phyloP scores from a whole-genome alignment of 805 yeast genomes.

The Jamesozyma piceae region DNA sequence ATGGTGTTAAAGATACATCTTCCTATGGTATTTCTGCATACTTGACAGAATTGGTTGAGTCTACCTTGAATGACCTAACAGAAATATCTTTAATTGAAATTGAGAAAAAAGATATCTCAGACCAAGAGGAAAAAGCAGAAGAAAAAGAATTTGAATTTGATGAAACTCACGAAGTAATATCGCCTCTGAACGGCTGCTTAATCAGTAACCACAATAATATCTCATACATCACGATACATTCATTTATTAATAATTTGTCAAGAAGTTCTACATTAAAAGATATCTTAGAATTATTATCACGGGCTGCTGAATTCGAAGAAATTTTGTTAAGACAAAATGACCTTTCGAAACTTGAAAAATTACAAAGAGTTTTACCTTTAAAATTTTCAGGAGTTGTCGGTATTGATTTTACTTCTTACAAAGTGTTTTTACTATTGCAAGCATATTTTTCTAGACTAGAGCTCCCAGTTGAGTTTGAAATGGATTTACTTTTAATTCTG shows the following conservation, averaged over 20 bases:
- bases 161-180: conserved; percentile 34
- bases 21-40: conserved; percentile 68
- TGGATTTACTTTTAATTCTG: conserved; percentile 49
- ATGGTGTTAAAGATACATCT: conserved; percentile 61
- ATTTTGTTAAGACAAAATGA: conserved; percentile 60
- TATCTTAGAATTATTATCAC: conserved; percentile 53
- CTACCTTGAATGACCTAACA: conserved; percentile 50
- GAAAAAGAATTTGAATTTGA: conserved; percentile 25
- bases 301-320: conserved; percentile 65
- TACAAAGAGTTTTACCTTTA: conserved; percentile 57
- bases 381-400: conserved; percentile 33
- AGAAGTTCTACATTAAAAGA: conserved; percentile 49
- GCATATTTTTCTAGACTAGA: conserved; percentile 65
- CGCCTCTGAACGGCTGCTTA: conserved; percentile 60
- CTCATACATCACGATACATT: conserved; percentile 57
- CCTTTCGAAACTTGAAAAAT: conserved; percentile 34
- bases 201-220: conserved; percentile 68
- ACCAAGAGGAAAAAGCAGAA: conserved; percentile 14
- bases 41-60: conserved; percentile 76
- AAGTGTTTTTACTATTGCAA: conserved; percentile 68
- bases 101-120: conserved; percentile 13
- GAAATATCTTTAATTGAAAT: conserved; percentile 56
- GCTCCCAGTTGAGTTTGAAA: conserved; percentile 51
- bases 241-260: conserved; percentile 42
- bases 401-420: conserved; percentile 46